Evolutionary conservation across 2,329 filamentous ascomycete species (phyloP).

Genomic region (Cytospora chrysosperma): DNA sequence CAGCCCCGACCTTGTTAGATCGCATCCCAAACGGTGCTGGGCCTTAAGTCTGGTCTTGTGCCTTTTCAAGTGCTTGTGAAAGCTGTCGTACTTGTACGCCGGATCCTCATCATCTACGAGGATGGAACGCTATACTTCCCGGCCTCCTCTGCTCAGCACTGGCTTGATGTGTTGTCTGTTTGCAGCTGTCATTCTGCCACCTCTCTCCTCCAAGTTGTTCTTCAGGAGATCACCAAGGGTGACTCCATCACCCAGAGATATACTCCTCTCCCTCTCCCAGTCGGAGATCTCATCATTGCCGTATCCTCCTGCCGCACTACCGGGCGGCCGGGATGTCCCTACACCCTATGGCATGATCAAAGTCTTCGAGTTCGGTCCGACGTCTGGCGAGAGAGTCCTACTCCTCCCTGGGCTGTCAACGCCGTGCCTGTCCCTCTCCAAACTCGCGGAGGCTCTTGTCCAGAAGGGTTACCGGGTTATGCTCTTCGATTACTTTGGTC

Average conservation of each 20-base stretch:
- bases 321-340: constrained; percentile 69
- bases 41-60: not conserved
- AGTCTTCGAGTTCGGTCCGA: constrained; percentile 81
- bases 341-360: constrained; percentile 74
- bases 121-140: constrained; percentile 7
- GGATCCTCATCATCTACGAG: not conserved
- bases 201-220: not conserved
- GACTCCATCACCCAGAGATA: constrained; percentile 24
- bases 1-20: not conserved
- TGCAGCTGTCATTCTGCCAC: constrained; percentile 8
- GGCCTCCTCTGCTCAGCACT: not conserved
- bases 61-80: not conserved
- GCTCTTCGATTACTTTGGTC: constrained; percentile 73
- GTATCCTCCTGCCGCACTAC: constrained; percentile 69
- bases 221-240: constrained; percentile 25
- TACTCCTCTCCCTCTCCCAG: constrained; percentile 1
- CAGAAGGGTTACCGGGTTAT: constrained; percentile 71
- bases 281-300: constrained; percentile 5
- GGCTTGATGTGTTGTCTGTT: constrained; percentile 13
- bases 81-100: not conserved
- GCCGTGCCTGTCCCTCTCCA: constrained; percentile 69
- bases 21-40: not conserved
- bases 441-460: constrained; percentile 65
- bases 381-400: constrained; percentile 69
- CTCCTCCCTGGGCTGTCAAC: constrained; percentile 84